Conservation (phyloP, 2,329 filamentous ascomycete genomes). For the Aspergillus japonicus region DNA sequence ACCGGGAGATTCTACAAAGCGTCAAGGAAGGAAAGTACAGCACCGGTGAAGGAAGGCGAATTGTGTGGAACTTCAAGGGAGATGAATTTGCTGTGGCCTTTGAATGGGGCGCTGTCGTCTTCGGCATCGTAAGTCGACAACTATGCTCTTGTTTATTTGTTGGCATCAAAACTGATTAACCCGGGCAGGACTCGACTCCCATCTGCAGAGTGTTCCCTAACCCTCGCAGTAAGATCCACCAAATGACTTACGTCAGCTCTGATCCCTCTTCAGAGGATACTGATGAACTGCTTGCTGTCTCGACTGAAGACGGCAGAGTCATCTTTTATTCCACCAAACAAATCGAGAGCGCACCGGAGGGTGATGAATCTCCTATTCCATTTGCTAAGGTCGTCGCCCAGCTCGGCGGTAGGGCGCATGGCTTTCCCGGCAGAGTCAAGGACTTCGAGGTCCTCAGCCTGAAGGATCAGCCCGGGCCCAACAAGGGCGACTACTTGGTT, state of each 20-base stretch:
- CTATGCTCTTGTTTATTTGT: neutral
- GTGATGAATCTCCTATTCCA: slow-evolving; percentile 57
- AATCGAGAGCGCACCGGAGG: slow-evolving; percentile 40
- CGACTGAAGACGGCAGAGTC: slow-evolving; percentile 87
- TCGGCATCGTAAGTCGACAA: slow-evolving; percentile 63
- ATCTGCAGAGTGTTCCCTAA: slow-evolving; percentile 70
- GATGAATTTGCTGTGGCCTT: slow-evolving; percentile 89
- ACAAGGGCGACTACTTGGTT: slow-evolving; percentile 53
- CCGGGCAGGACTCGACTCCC: slow-evolving; percentile 66
- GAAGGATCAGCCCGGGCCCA: slow-evolving; percentile 34
- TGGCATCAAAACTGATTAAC: slow-evolving; percentile 17
- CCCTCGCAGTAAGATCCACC: slow-evolving; percentile 76
- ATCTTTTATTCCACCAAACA: slow-evolving; percentile 73
- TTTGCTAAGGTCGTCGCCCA: slow-evolving; percentile 65
- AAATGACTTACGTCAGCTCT: slow-evolving; percentile 67
- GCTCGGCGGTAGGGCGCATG: slow-evolving; percentile 70
- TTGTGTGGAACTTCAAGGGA: slow-evolving; percentile 73
- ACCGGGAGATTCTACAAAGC: slow-evolving; percentile 67
- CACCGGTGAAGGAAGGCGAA: slow-evolving; percentile 76
- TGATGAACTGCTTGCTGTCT: slow-evolving; percentile 66
- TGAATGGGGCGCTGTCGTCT: slow-evolving; percentile 79
- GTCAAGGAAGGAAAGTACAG: slow-evolving; percentile 74
- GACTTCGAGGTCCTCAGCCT: slow-evolving; percentile 71
- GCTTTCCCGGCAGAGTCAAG: slow-evolving; percentile 74
- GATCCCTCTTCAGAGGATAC: slow-evolving; percentile 46